Evolutionary conservation across 306 rosid genomes (phyloP), one percentile per base, ranked within the genome.

Genomic region (Pyrus pyrifolia): DNA sequence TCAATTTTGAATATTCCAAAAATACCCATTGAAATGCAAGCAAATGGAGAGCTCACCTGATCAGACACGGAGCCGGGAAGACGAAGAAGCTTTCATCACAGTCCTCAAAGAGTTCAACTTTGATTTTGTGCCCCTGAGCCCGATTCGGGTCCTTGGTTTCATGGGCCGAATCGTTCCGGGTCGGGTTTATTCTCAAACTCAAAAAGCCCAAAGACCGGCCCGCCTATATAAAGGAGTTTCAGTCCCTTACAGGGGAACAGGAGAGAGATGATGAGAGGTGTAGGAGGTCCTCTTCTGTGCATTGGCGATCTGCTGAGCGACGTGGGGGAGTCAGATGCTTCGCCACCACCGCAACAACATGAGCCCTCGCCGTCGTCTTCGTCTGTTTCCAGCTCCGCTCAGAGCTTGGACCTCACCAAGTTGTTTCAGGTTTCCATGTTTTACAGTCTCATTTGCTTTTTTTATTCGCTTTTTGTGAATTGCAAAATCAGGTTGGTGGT

Each of bases 271-370:
- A 89, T 94, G 98, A 85, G 85, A 85, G 97, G 97, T 59, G 90
- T 80, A 2, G 97, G 98, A 74, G 98, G 98, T 1, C 97, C 97
- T 57, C 96, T 91, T 45, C 79, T 91, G 3, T 85, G 93, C 89
- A 90, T 94, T 17, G 98, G 96, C 80, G 97, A 94, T 87, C 88
- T 94, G 69, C 91, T 91, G 3, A 80, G 80, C 91, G 97, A 94
- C 73, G 86, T 94, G 58, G 98, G 96, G 8, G 97, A 90, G 57
- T 77, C 84, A 14, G 88, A 79, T 65, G 78, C 76, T 52, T 72
- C 70, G 12, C 55, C 68, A 14, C 62, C 69, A 25, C 51, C 31
- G 2, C 76, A 25, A 53, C 71, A 68, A 11, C 63, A 18, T 44
- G 67, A 64, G 70, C 76, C 76, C 51, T 74, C 77, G 62, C 45